Evolutionary conservation across 768 basidiomycete species (phyloP).

Genomic region (Lactarius psammicola): DNA sequence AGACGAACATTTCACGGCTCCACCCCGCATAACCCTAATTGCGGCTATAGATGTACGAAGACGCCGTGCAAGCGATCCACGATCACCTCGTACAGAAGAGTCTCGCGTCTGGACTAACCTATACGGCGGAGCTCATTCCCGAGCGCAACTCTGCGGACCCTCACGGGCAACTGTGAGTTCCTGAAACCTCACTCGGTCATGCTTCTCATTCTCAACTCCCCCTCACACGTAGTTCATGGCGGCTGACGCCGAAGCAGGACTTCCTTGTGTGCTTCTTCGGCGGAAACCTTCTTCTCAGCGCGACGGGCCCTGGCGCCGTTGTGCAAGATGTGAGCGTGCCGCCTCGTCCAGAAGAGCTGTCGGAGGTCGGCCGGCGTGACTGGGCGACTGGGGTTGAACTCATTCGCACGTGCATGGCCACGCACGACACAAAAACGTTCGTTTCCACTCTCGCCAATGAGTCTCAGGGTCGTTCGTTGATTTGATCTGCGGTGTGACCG

Average conservation of each 20-base stretch:
- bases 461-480: neutral
- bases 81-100: slow-evolving; percentile 68
- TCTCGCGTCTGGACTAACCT: slow-evolving; percentile 55
- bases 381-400: slow-evolving; percentile 81
- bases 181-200: neutral
- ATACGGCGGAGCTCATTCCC: slow-evolving; percentile 81
- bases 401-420: slow-evolving; percentile 83
- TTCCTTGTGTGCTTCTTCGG: slow-evolving; percentile 95
- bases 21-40: neutral
- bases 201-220: neutral
- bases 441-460: slow-evolving; percentile 32
- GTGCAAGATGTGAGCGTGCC: slow-evolving; percentile 60
- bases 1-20: neutral
- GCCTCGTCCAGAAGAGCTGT: slow-evolving; percentile 61
- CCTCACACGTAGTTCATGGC: slow-evolving; percentile 65
- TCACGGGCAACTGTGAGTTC: slow-evolving; percentile 38
- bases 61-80: slow-evolving; percentile 81
- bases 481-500: neutral
- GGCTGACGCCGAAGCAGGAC: slow-evolving; percentile 84
- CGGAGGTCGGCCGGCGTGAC: slow-evolving; percentile 63
- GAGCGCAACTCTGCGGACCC: slow-evolving; percentile 37
- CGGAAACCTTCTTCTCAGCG: slow-evolving; percentile 88
- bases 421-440: slow-evolving; percentile 80
- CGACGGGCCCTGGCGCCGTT: slow-evolving; percentile 62
- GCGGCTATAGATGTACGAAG: slow-evolving; percentile 76